A percentile compares a stretch with the other conserved stretches of the same genome.
Evolutionary conservation across 495 filamentous ascomycete species (phyloP).

Genomic region (Neurospora sp.): DNA sequence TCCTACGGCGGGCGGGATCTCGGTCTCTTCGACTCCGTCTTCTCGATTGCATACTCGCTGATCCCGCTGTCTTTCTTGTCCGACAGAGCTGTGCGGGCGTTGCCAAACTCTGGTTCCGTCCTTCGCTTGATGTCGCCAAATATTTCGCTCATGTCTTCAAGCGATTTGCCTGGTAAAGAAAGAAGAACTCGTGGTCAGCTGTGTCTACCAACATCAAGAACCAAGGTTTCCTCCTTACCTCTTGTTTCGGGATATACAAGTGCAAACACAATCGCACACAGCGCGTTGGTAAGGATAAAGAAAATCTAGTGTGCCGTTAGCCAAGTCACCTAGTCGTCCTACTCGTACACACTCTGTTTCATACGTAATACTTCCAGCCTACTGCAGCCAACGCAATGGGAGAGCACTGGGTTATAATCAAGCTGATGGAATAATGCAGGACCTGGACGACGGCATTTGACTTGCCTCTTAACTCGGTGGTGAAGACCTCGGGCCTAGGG

Average conservation of each 20-base stretch:
- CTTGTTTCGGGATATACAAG: slow-evolving; percentile 45
- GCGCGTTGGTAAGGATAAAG: slow-evolving; percentile 43
- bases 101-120: neutral
- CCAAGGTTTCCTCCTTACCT: slow-evolving; percentile 12
- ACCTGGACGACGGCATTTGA: slow-evolving; percentile 43
- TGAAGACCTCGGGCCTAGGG: slow-evolving; percentile 43
- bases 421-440: slow-evolving; percentile 44
- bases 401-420: slow-evolving; percentile 46
- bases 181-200: neutral
- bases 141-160: slow-evolving; percentile 44
- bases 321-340: neutral
- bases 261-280: slow-evolving; percentile 33
- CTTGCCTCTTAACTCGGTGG: slow-evolving; percentile 42
- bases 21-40: neutral
- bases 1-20: neutral
- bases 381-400: slow-evolving; percentile 41
- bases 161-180: slow-evolving; percentile 24
- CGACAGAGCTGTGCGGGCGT: neutral
- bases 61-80: neutral
- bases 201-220: neutral
- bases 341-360: neutral
- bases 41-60: neutral
- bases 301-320: slow-evolving; percentile 25
- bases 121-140: slow-evolving; percentile 22
- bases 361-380: slow-evolving; percentile 39